Evolutionary conservation across 495 filamentous ascomycete species (phyloP), one percentile per base, ranked within the genome.

Genomic region (Podospora conica): DNA sequence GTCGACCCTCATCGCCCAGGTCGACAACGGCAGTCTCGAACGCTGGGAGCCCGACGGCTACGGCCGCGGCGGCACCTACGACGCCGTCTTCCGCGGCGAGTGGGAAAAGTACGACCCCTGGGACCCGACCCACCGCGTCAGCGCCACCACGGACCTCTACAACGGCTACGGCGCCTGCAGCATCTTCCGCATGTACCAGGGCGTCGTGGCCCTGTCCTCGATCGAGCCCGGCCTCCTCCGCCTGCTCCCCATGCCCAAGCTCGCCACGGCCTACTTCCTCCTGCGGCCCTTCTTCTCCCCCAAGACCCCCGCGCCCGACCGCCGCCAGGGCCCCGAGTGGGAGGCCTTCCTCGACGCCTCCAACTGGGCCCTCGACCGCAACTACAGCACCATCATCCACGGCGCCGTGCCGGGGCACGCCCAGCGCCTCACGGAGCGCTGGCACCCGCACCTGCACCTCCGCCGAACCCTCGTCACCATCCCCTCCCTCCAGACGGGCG

Each of bases 81-180:
- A 86, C 40, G 80, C 86, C 53, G 88, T 97, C 57, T 89, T 90
- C 65, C 75, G 84, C 60, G 93, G 92, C 9, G 79, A 88, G 18
- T 97, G 93, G 93, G 92, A 96, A 69, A 79, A 86, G 24, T 95
- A 92, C 70, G 91, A 96, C 71, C 86, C 93, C 0, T 96, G 89
- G 88, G 92, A 96, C 70, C 86, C 86, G 9, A 88, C 86, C 56
- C 87, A 88, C 72, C 84, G 93, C 55, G 76, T 96, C 23, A 83
- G 80, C 15, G 91, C 89, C 7, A 85, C 85, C 20, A 86, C 87
- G 65, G 93, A 97, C 66, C 72, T 96, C 54, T 96, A 97, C 78
- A 88, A 96, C 70, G 92, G 92, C 31, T 87, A 91, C 10, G 92
- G 92, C 5, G 87, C 89, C 2, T 96, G 92, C 78, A 90, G 85